A percentile compares a stretch with the other conserved stretches of the same genome.
Evolutionary conservation across 192 early-diverging fungal species (phyloP).

Genomic region (Dissophora globulifera): DNA sequence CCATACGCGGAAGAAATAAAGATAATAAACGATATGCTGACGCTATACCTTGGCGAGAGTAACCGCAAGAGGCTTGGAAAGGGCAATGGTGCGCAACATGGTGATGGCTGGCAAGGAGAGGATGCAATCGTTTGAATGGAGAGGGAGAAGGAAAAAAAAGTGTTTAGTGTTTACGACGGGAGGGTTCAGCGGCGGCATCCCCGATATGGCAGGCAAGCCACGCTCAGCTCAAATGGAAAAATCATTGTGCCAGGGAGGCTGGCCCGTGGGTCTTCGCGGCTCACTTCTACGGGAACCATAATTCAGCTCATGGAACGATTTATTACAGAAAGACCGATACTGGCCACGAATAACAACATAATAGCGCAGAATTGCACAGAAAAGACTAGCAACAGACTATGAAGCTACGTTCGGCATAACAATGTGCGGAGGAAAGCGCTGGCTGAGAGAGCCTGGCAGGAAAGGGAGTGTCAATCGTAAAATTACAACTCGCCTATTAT

Average conservation of each 20-base stretch:
- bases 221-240: not conserved
- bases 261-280: conserved; percentile 12
- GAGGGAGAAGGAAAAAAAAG: not conserved
- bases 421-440: no score
- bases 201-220: conserved; percentile 1
- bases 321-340: no score
- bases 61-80: conserved; percentile 46
- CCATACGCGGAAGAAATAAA: no score
- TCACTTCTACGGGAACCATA: no score
- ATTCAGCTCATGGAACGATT: no score
- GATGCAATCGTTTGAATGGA: conserved; percentile 1
- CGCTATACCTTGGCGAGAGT: conserved; percentile 40
- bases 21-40: not conserved
- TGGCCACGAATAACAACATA: not conserved
- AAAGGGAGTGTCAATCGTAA: conserved; percentile 4
- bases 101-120: not conserved
- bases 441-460: not conserved
- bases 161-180: conserved; percentile 1
- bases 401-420: no score
- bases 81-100: conserved; percentile 47
- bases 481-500: not conserved
- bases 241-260: not conserved
- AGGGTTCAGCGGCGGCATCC: conserved; percentile 19
- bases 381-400: not conserved
- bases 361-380: not conserved